Percentiles rank a stretch among this genome's conserved stretches.
These are phyloP conservation scores for Alliaria petiolata DNA, from an alignment of 345 rosid genomes.

Conservation along the genomic window DNA sequence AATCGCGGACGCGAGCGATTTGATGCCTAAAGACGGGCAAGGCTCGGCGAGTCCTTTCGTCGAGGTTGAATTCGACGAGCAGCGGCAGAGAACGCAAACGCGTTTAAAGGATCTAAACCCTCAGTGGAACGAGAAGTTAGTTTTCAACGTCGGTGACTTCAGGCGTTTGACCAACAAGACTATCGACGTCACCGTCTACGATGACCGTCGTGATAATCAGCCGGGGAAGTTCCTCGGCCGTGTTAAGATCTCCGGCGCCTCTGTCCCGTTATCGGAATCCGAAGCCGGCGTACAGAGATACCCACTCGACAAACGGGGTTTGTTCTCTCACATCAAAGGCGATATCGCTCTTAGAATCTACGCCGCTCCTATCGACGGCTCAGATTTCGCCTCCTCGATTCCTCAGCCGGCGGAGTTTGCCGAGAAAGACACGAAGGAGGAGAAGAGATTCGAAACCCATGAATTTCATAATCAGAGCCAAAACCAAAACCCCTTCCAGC, in stretches of 20 bases:
- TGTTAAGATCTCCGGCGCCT: slow-evolving; percentile 63
- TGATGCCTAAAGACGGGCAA: slow-evolving; percentile 79
- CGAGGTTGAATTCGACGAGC: slow-evolving; percentile 57
- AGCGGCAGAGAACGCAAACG: slow-evolving; percentile 58
- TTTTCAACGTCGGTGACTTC: slow-evolving; percentile 43
- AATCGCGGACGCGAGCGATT: slow-evolving; percentile 70
- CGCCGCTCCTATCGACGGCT: slow-evolving; percentile 27
- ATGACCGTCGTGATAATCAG: slow-evolving; percentile 46
- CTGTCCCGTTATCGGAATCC: slow-evolving; percentile 54
- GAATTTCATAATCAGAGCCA: slow-evolving; percentile 22
- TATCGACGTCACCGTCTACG: slow-evolving; percentile 51
- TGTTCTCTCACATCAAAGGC: slow-evolving; percentile 73
- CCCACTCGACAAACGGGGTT: slow-evolving; percentile 80
- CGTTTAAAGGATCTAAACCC: slow-evolving; percentile 68
- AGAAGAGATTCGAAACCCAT: slow-evolving; percentile 31
- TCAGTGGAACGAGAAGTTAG: slow-evolving; percentile 65
- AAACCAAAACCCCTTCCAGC: slow-evolving; percentile 9
- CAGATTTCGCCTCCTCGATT: not conserved
- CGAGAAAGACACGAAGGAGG: slow-evolving; percentile 2
- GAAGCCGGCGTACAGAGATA: slow-evolving; percentile 60
- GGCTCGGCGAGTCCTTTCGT: slow-evolving; percentile 78
- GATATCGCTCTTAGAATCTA: slow-evolving; percentile 61
- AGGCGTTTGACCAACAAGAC: slow-evolving; percentile 46
- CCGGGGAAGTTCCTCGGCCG: slow-evolving; percentile 74
- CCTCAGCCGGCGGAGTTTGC: not conserved